A percentile compares a stretch with the other conserved stretches of the same genome.
Conservation (phyloP, 2,329 filamentous ascomycete genomes). For the Nothophoma quercina region DNA sequence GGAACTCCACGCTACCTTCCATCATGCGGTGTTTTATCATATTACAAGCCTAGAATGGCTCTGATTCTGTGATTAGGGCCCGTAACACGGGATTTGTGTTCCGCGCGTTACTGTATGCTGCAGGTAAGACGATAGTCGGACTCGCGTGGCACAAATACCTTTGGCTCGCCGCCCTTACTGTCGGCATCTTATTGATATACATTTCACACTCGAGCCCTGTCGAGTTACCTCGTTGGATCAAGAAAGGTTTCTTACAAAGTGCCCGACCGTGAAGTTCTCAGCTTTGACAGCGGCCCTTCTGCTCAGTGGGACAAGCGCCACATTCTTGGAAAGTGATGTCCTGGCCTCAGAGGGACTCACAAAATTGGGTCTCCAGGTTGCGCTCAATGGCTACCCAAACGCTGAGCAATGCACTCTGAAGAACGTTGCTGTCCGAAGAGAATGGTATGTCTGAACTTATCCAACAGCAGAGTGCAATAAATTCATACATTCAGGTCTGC, state of each 20-base stretch:
- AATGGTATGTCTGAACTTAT: conserved; percentile 48
- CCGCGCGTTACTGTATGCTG: neutral
- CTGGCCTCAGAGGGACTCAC: conserved; percentile 44
- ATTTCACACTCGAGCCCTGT: too few species aligned
- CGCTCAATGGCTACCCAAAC: conserved; percentile 31
- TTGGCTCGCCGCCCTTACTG: neutral
- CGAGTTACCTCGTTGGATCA: too few species aligned
- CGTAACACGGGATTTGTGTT: neutral
- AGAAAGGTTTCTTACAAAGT: too few species aligned
- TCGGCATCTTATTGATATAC: too few species aligned
- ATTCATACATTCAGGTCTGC: conserved; percentile 23
- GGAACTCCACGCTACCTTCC: too few species aligned
- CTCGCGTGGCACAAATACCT: neutral
- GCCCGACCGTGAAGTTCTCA: too few species aligned
- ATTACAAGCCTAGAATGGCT: neutral
- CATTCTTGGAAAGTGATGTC: conserved; percentile 38
- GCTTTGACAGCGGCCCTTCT: neutral
- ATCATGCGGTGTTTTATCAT: too few species aligned
- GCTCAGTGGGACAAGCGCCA: neutral
- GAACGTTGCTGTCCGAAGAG: conserved; percentile 51
- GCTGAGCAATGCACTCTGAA: conserved; percentile 45
- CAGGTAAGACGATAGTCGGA: neutral
- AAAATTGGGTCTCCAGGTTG: conserved; percentile 43
- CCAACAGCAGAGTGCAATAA: neutral
- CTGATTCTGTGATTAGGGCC: neutral